A percentile compares a stretch with the other conserved stretches of the same genome.
phyloP scores from a whole-genome alignment of 371 early-diverging fungal genomes.

The Phascolomyces articulosus region DNA sequence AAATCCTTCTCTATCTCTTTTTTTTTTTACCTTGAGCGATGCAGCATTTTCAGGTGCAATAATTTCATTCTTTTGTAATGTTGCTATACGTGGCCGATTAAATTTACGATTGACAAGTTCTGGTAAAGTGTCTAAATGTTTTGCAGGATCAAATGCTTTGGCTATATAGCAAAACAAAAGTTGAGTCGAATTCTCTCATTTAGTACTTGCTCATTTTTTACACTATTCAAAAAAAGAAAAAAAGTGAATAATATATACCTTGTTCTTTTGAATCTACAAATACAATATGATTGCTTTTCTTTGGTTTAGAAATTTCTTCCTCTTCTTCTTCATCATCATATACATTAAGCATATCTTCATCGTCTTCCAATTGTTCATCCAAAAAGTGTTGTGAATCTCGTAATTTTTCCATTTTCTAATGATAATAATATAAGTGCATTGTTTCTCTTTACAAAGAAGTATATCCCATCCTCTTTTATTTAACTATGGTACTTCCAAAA shows the following conservation, averaged over 20 bases:
- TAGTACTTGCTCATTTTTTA: no score
- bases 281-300: conserved; percentile 77
- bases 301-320: conserved; percentile 34
- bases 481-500: no score
- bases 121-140: conserved; percentile 84
- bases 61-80: conserved; percentile 55
- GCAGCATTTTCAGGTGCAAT: conserved; percentile 27
- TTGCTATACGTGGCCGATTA: conserved; percentile 72
- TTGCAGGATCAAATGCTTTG: conserved; percentile 64
- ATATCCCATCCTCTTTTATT: no score
- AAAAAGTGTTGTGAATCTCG: conserved; percentile 67
- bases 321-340: conserved; percentile 45
- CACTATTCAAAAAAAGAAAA: no score
- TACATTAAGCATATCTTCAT: conserved; percentile 42
- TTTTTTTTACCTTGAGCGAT: conserved; percentile 20
- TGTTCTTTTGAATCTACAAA: conserved; percentile 88
- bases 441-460: no score
- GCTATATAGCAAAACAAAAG: conserved; percentile 29
- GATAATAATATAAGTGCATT: no score
- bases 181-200: no score
- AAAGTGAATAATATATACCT: no score
- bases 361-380: conserved; percentile 50
- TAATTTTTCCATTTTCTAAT: conserved; percentile 75
- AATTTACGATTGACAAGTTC: conserved; percentile 82
- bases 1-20: background rate